Evolutionary conservation across 768 basidiomycete species (phyloP).

Genomic region (Chalciporus pseudorubinellus): DNA sequence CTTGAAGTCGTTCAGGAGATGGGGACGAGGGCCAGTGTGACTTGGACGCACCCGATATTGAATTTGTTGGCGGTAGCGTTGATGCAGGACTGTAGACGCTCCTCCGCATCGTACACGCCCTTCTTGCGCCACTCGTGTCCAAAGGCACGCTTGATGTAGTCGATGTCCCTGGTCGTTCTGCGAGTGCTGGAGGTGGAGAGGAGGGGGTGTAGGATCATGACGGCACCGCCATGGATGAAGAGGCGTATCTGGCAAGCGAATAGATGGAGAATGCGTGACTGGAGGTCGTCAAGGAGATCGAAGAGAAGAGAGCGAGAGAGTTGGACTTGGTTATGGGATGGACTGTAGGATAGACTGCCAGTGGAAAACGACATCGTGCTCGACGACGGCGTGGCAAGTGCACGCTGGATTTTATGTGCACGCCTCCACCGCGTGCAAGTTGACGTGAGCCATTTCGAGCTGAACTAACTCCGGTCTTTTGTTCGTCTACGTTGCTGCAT

Average conservation of each 20-base stretch:
- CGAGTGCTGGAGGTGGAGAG: constrained; percentile 41
- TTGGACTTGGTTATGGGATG: constrained; percentile 35
- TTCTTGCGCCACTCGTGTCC: constrained; percentile 48
- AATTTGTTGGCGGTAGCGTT: constrained; percentile 49
- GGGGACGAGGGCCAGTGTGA: neutral
- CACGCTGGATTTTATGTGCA: neutral
- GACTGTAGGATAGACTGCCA: no score
- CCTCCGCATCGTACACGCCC: constrained; percentile 51
- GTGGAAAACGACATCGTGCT: constrained; percentile 18
- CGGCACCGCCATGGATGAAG: constrained; percentile 70
- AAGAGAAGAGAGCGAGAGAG: constrained; percentile 37
- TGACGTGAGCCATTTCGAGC: neutral
- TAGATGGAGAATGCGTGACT: constrained; percentile 41
- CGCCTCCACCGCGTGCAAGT: neutral
- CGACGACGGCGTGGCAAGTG: neutral
- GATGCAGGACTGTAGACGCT: constrained; percentile 57
- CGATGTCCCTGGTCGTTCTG: constrained; percentile 61
- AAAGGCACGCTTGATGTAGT: constrained; percentile 64
- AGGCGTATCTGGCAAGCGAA: constrained; percentile 58
- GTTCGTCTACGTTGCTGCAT: neutral
- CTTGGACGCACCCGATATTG: constrained; percentile 41
- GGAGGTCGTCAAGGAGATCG: constrained; percentile 50
- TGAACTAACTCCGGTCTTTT: neutral
- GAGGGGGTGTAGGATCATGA: constrained; percentile 63
- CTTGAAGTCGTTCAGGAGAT: constrained; percentile 11